Conservation (phyloP, 2,329 filamentous ascomycete species). For the Trichoderma brevicompactum region DNA sequence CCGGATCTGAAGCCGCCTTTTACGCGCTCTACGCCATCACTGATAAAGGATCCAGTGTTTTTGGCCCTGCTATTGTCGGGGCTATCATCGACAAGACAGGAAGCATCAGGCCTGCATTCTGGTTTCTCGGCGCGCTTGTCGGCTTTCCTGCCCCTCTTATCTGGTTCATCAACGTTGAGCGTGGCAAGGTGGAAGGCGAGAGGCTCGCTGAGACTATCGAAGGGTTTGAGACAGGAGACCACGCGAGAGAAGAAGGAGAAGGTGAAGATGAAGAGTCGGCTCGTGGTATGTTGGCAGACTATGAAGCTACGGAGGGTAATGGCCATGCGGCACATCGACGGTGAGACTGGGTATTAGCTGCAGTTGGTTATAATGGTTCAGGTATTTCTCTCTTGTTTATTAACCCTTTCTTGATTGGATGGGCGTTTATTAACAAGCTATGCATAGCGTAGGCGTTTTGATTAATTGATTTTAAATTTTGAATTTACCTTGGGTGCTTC, state of each 20-base stretch:
- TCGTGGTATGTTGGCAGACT: slow-evolving; percentile 32
- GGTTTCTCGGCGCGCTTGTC: slow-evolving; percentile 86
- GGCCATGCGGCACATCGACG: slow-evolving; percentile 15
- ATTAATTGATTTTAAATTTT: slow-evolving; percentile 7
- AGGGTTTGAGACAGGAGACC: slow-evolving; percentile 48
- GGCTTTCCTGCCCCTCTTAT: slow-evolving; percentile 83
- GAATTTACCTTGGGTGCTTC: neutral
- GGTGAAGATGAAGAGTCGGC: slow-evolving; percentile 38
- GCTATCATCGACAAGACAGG: slow-evolving; percentile 85
- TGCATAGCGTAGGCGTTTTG: slow-evolving; percentile 37
- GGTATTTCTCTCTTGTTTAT: neutral
- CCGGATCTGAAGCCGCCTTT: slow-evolving; percentile 92
- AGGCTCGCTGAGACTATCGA: slow-evolving; percentile 65
- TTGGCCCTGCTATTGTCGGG: slow-evolving; percentile 92
- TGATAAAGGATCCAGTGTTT: slow-evolving; percentile 92
- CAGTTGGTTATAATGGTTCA: neutral
- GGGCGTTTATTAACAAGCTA: neutral
- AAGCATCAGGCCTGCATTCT: slow-evolving; percentile 84
- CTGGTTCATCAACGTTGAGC: slow-evolving; percentile 81
- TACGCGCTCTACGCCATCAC: slow-evolving; percentile 97
- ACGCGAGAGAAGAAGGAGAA: slow-evolving; percentile 31
- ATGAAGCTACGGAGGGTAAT: slow-evolving; percentile 24
- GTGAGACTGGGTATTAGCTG: slow-evolving; percentile 1
- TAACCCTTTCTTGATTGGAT: slow-evolving; percentile 17
- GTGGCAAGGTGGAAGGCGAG: slow-evolving; percentile 71